Evolutionary conservation across 2,329 filamentous ascomycete genomes (phyloP).

Genomic region (Hypomyces perniciosus): DNA sequence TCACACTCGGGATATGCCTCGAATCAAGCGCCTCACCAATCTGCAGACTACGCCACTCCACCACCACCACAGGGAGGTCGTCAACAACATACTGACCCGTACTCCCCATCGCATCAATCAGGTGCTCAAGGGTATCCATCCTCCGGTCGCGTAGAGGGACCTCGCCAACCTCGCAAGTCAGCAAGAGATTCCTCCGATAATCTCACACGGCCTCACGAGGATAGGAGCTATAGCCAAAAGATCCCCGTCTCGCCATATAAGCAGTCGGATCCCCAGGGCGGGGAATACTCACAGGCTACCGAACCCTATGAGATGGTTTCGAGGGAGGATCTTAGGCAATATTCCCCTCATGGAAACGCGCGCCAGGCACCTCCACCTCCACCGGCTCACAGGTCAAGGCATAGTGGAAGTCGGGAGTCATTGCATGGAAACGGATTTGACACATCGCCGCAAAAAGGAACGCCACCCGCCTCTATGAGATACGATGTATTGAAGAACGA

Average conservation of each 20-base stretch:
- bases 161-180: constrained; percentile 27
- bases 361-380: constrained; percentile 45
- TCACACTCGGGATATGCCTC: constrained; percentile 37
- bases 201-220: constrained; percentile 30
- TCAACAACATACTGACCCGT: constrained; percentile 31
- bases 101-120: constrained; percentile 29
- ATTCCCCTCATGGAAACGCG: constrained; percentile 34
- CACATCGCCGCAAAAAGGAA: constrained; percentile 34
- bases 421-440: constrained; percentile 37
- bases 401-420: constrained; percentile 39
- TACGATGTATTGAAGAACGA: constrained; percentile 53
- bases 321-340: constrained; percentile 28
- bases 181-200: constrained; percentile 32
- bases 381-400: constrained; percentile 46
- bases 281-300: constrained; percentile 25
- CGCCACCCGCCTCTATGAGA: constrained; percentile 47
- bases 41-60: constrained; percentile 44
- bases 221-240: constrained; percentile 31
- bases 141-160: constrained; percentile 17
- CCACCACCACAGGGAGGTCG: constrained; percentile 28
- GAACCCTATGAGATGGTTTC: constrained; percentile 27
- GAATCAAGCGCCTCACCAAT: constrained; percentile 48
- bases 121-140: constrained; percentile 13
- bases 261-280: constrained; percentile 31
- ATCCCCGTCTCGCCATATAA: constrained; percentile 28